Conservation (phyloP, 805 yeast species). For the Zygotorulaspora sp. region DNA sequence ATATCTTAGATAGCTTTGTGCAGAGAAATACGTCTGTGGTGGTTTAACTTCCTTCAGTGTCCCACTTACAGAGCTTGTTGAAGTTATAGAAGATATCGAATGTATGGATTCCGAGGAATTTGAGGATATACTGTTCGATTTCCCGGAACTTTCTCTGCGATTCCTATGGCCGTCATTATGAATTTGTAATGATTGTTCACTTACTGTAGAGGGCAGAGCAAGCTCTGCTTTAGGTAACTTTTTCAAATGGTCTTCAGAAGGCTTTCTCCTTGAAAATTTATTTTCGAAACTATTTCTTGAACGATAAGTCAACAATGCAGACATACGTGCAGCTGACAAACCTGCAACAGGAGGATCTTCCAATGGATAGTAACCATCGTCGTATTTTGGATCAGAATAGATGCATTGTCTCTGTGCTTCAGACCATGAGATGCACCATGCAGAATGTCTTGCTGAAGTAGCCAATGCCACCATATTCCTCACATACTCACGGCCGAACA, state of each 20-base stretch:
- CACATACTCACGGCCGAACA: constrained; percentile 66
- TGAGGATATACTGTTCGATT: constrained; percentile 17
- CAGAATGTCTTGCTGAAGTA: constrained; percentile 89
- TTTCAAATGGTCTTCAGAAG: constrained; percentile 39
- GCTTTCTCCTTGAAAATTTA: constrained; percentile 81
- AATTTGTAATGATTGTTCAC: constrained; percentile 73
- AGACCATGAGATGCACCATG: constrained; percentile 99
- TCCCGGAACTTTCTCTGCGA: constrained; percentile 11
- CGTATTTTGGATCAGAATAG: constrained; percentile 89
- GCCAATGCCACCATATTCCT: constrained; percentile 76
- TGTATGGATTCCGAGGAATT: constrained; percentile 24
- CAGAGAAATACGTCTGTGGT: constrained; percentile 71
- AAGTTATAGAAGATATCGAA: constrained; percentile 32
- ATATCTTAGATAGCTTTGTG: constrained; percentile 90
- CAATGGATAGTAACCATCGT: constrained; percentile 78
- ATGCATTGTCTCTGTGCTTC: constrained; percentile 97
- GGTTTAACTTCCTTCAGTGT: constrained; percentile 29
- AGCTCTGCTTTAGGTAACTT: constrained; percentile 22
- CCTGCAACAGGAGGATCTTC: constrained; percentile 84
- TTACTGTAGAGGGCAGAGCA: constrained; percentile 41
- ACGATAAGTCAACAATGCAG: constrained; percentile 88
- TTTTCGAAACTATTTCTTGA: constrained; percentile 88
- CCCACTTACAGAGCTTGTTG: constrained; percentile 22
- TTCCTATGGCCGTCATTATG: constrained; percentile 78
- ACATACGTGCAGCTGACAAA: constrained; percentile 94